These are phyloP conservation scores for Suillus alpinus DNA, from an alignment of 768 basidiomycete species.

Conservation along the genomic window DNA sequence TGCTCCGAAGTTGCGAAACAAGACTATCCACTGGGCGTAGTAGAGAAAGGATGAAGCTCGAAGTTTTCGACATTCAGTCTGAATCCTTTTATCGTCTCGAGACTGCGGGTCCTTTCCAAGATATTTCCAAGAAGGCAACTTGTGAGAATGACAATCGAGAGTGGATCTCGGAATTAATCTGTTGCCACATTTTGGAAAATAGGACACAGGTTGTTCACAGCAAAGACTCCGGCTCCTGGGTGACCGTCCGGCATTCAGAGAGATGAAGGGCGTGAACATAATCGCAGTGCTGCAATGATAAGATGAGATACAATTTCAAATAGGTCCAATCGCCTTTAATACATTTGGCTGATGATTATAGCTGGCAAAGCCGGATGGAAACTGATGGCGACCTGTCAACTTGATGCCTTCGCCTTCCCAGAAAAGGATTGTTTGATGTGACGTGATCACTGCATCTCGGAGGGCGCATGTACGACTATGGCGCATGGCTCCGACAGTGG, in stretches of 20 bases:
- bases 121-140: slow-evolving; percentile 3
- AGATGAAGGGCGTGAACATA: background rate
- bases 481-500: slow-evolving; percentile 10
- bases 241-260: slow-evolving; percentile 7
- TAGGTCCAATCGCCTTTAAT: slow-evolving; percentile 13
- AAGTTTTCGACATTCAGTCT: background rate
- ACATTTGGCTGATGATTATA: background rate
- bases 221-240: slow-evolving; percentile 13
- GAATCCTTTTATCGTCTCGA: slow-evolving; percentile 22
- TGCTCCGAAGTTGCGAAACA: slow-evolving; percentile 10
- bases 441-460: background rate
- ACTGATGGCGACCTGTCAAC: background rate
- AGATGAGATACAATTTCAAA: background rate
- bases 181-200: slow-evolving; percentile 1
- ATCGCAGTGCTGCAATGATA: background rate
- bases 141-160: slow-evolving; percentile 9
- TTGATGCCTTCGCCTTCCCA: background rate
- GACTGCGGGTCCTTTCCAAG: slow-evolving; percentile 9
- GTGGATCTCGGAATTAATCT: slow-evolving; percentile 18
- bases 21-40: slow-evolving; percentile 11
- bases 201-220: slow-evolving; percentile 13
- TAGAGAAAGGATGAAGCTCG: slow-evolving; percentile 5
- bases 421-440: background rate
- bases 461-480: too few species aligned
- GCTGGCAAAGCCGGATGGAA: background rate